phyloP scores from a whole-genome alignment of 352 stramenopile genomes.

The Plasmopara muralis region DNA sequence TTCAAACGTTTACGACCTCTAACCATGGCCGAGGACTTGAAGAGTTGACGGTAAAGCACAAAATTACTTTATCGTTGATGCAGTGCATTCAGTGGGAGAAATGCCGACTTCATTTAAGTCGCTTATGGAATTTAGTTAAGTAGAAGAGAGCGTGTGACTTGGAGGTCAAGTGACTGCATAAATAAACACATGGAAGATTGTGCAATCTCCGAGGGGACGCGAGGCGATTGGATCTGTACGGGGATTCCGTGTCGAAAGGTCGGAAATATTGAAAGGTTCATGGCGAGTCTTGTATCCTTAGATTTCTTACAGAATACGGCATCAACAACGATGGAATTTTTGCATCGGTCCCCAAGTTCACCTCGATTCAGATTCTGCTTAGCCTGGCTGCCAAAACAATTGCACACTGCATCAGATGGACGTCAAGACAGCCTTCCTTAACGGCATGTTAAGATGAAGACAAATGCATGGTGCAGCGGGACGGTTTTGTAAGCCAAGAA shows the following conservation, averaged over 20 bases:
- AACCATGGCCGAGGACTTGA: background rate
- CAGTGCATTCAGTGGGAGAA: background rate
- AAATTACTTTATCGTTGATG: background rate
- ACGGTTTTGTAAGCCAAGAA: background rate
- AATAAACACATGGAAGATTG: background rate
- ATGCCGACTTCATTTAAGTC: background rate
- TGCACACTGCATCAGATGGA: slow-evolving; percentile 12
- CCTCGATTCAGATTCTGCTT: background rate
- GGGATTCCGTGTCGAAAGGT: background rate
- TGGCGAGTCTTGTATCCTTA: background rate
- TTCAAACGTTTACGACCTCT: too few relatives aligned
- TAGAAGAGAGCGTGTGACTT: background rate
- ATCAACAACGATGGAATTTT: background rate
- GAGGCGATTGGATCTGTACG: background rate
- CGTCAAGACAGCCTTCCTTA: slow-evolving; percentile 21
- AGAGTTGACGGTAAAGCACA: background rate
- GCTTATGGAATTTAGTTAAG: background rate
- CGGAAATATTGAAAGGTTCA: background rate
- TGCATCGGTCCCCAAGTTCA: background rate
- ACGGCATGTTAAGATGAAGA: slow-evolving; percentile 10
- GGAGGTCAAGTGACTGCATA: background rate
- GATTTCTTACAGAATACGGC: background rate
- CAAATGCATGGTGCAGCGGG: slow-evolving; percentile 15
- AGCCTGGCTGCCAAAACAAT: background rate
- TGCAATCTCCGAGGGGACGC: background rate